These are phyloP conservation scores for Aspergillus aculeatus DNA, from an alignment of 2,329 filamentous ascomycete genomes.

Conservation along the genomic window DNA sequence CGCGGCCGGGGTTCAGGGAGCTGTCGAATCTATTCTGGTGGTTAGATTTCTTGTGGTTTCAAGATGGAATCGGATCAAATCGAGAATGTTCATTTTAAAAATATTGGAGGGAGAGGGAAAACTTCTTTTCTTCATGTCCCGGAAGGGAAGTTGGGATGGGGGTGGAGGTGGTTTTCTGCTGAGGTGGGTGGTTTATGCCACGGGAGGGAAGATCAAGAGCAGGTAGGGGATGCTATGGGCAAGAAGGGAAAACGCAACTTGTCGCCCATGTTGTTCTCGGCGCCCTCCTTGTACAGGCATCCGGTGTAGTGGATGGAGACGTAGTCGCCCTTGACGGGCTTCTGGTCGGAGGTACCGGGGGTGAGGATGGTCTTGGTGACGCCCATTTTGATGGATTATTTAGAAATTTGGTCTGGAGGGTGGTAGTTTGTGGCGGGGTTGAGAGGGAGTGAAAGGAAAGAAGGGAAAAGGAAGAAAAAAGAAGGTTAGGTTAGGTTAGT, in stretches of 20 bases:
- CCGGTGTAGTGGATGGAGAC: conserved; percentile 92
- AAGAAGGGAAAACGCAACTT: conserved; percentile 56
- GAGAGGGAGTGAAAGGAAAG: neutral
- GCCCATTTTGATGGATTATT: conserved; percentile 55
- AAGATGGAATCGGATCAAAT: too few relatives aligned
- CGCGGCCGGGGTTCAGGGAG: conserved; percentile 69
- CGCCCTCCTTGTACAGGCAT: conserved; percentile 68
- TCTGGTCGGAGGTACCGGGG: conserved; percentile 61
- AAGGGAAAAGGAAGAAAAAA: neutral
- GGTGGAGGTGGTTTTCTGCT: too few relatives aligned
- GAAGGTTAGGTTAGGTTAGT: neutral
- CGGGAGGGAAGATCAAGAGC: too few relatives aligned
- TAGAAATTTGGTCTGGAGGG: neutral
- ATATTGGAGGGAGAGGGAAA: too few relatives aligned
- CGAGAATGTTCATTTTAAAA: too few relatives aligned
- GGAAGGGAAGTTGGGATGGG: too few relatives aligned
- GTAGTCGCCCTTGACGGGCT: conserved; percentile 65
- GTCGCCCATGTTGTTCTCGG: conserved; percentile 62
- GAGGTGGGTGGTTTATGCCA: too few relatives aligned
- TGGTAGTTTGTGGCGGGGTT: neutral
- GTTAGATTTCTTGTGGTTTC: too few relatives aligned
- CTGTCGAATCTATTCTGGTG: conserved; percentile 72
- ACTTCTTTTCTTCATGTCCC: too few relatives aligned
- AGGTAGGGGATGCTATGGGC: too few relatives aligned
- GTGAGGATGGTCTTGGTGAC: conserved; percentile 67